phyloP scores from a whole-genome alignment of 2,329 filamentous ascomycete genomes.

The Chrysoporthe puriensis region DNA sequence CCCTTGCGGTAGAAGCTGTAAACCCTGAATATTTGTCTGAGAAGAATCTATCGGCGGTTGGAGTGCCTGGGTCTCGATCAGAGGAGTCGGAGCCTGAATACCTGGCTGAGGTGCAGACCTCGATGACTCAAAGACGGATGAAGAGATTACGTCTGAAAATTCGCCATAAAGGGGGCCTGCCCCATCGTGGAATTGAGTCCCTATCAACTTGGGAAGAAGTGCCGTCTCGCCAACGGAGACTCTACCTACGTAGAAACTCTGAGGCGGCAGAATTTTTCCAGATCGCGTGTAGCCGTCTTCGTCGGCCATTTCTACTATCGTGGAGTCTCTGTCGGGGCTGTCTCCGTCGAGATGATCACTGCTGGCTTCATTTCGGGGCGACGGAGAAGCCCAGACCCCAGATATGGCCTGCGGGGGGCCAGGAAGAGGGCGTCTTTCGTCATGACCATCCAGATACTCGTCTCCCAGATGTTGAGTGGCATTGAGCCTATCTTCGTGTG shows the following conservation, averaged over 20 bases:
- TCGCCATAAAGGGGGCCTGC: background rate
- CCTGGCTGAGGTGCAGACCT: background rate
- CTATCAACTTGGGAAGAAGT: background rate
- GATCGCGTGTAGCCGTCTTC: background rate
- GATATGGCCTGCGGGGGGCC: background rate
- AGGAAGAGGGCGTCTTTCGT: background rate
- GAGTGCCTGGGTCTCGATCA: too few relatives aligned
- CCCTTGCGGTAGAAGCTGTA: background rate
- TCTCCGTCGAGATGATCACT: background rate
- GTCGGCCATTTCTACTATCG: background rate
- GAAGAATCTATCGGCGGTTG: background rate
- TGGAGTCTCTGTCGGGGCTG: background rate
- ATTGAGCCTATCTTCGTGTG: background rate
- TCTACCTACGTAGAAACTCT: background rate
- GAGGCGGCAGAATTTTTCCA: background rate
- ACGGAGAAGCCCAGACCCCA: background rate
- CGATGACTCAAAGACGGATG: background rate
- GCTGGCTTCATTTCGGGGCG: background rate
- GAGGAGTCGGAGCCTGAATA: background rate
- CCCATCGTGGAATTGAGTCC: background rate
- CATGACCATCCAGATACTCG: background rate
- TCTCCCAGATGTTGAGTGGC: background rate
- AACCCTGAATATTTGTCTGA: background rate
- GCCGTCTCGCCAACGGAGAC: background rate
- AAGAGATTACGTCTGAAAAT: background rate